Percentiles rank a stretch among this genome's conserved stretches.
Evolutionary conservation across 495 filamentous ascomycete genomes (phyloP).

Genomic region (Talaromyces adpressus): DNA sequence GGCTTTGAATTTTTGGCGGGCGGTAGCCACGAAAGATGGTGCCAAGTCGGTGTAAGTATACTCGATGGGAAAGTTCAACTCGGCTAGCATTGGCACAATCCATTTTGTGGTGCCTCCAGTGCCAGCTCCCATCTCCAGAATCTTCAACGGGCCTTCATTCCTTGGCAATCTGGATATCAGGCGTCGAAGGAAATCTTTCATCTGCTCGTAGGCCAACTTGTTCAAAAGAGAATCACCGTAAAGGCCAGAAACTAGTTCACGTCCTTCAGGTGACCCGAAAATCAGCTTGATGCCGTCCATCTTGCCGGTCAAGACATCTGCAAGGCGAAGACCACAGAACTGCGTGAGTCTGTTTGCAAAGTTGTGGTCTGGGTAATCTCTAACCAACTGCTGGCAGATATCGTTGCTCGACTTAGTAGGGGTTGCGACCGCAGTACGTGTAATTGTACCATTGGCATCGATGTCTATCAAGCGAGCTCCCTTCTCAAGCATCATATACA

Average conservation of each 20-base stretch:
- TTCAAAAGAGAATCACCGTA: conserved; percentile 39
- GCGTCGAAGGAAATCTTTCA: conserved; percentile 36
- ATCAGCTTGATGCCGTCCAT: conserved; percentile 37
- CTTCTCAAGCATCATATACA: conserved; percentile 28
- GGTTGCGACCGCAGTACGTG: conserved; percentile 20
- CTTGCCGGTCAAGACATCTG: conserved; percentile 31
- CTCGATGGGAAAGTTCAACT: conserved; percentile 29
- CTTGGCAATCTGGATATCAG: conserved; percentile 18
- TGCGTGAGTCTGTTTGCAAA: conserved; percentile 32
- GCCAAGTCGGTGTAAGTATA: conserved; percentile 46
- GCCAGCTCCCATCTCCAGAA: conserved; percentile 12
- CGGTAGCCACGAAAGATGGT: conserved; percentile 32
- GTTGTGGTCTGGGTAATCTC: conserved; percentile 27
- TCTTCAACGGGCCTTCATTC: conserved; percentile 18
- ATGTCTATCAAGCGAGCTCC: conserved; percentile 24
- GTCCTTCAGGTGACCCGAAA: conserved; percentile 38
- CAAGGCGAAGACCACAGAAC: conserved; percentile 34
- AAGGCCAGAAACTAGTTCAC: conserved; percentile 34
- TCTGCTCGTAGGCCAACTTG: conserved; percentile 29
- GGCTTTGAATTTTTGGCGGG: conserved; percentile 25
- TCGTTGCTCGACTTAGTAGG: conserved; percentile 23
- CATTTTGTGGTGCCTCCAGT: conserved; percentile 29
- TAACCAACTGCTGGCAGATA: conserved; percentile 29
- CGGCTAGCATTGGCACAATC: conserved; percentile 28
- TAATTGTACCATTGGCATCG: conserved; percentile 21